Conservation (phyloP, 2,329 filamentous ascomycete genomes). For the Colletotrichum kahawae region DNA sequence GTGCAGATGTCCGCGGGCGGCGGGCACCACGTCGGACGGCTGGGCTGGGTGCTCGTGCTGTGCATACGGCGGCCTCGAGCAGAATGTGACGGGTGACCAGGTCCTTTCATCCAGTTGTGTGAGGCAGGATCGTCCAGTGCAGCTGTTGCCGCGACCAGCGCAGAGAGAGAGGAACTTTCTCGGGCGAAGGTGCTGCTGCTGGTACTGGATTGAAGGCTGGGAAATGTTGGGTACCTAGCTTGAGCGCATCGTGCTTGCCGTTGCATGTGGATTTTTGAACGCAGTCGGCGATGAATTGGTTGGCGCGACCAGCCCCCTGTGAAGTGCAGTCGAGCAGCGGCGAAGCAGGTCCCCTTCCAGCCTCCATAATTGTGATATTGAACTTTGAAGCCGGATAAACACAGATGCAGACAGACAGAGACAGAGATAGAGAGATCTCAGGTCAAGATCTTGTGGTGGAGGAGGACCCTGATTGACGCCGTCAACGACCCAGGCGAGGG, state of each 20-base stretch:
- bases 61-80: neutral
- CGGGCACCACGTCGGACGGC: neutral
- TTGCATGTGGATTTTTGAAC: neutral
- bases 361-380: neutral
- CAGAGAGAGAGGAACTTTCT: neutral
- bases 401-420: neutral
- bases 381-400: neutral
- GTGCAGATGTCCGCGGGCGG: neutral
- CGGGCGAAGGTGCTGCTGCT: rapidly evolving
- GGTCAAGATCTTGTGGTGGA: neutral
- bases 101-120: neutral
- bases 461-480: neutral
- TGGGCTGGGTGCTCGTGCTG: neutral
- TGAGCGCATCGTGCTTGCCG: neutral
- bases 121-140: neutral
- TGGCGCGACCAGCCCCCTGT: neutral
- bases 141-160: neutral
- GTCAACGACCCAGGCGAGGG: neutral
- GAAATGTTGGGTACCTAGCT: neutral
- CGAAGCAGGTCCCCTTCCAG: neutral
- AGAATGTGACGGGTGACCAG: neutral
- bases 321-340: neutral
- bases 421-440: neutral
- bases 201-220: neutral
- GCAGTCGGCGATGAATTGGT: neutral